Percentiles rank a stretch among this genome's conserved stretches.
Conservation (phyloP, 2,329 filamentous ascomycete species). For the Biscogniauxia marginata region DNA sequence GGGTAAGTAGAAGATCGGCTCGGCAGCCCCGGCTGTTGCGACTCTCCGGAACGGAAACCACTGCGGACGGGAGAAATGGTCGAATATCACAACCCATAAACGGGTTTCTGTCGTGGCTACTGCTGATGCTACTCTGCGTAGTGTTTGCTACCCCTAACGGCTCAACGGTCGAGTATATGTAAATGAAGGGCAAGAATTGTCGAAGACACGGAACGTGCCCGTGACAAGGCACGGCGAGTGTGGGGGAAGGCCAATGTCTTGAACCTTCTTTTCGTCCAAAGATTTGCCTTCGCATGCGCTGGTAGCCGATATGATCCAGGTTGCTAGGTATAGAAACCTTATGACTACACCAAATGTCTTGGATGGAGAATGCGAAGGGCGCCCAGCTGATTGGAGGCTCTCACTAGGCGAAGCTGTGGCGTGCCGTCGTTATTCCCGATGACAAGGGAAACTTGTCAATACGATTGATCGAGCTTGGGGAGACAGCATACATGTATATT, state of each 20-base stretch:
- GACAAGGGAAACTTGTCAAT: conserved; percentile 4
- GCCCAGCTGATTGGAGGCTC: conserved; percentile 26
- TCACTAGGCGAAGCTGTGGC: conserved; percentile 23
- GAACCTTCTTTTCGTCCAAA: conserved; percentile 9
- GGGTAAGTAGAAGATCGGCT: conserved; percentile 6
- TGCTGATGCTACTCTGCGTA: conserved; percentile 1
- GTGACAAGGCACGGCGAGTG: conserved; percentile 9
- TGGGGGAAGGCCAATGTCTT: conserved; percentile 17
- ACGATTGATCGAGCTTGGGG: conserved; percentile 1
- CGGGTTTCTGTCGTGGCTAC: conserved; percentile 4
- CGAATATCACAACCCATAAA: conserved; percentile 3
- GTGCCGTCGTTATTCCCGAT: conserved; percentile 18
- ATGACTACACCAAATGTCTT: conserved; percentile 25
- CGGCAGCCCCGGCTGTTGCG: conserved; percentile 10
- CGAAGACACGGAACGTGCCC: conserved; percentile 11
- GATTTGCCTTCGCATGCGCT: neutral
- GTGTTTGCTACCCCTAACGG: conserved; percentile 1
- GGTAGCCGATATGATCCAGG: conserved; percentile 12
- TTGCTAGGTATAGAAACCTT: conserved; percentile 17
- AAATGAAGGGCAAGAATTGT: conserved; percentile 17
- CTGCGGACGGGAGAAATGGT: conserved; percentile 5
- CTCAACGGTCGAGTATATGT: conserved; percentile 4
- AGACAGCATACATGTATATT: conserved; percentile 1
- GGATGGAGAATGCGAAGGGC: conserved; percentile 20
- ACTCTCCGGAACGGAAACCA: conserved; percentile 5